These are phyloP conservation scores for Neurospora sublineolata DNA, from an alignment of 495 filamentous ascomycete genomes.

Conservation along the genomic window DNA sequence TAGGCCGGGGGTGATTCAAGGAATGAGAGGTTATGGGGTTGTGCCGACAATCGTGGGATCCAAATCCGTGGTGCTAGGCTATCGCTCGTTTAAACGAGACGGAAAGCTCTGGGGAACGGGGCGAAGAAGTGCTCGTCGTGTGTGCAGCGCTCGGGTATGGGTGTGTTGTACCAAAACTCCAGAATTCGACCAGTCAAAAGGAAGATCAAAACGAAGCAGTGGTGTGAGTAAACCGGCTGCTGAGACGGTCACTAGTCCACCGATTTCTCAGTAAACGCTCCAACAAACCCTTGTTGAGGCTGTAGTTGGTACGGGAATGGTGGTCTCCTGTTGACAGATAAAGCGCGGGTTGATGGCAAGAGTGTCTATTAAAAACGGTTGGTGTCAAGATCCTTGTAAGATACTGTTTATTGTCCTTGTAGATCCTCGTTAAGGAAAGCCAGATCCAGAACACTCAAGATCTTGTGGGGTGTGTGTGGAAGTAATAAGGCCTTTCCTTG, in stretches of 20 bases:
- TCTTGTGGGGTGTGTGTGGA: conserved; percentile 29
- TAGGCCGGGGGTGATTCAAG: background rate
- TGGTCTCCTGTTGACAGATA: background rate
- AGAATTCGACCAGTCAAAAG: conserved; percentile 18
- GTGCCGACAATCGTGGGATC: background rate
- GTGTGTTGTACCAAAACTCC: conserved; percentile 18
- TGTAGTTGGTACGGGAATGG: background rate
- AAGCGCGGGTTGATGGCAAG: background rate
- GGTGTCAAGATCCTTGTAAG: background rate
- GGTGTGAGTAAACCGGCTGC: background rate
- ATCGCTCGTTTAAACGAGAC: conserved; percentile 12
- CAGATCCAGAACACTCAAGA: conserved; percentile 3
- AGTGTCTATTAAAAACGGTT: background rate
- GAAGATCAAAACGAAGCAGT: conserved; percentile 20
- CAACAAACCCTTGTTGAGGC: background rate
- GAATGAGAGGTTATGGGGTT: background rate
- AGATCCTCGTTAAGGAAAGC: background rate
- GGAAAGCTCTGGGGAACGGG: background rate
- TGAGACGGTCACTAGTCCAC: conserved; percentile 3
- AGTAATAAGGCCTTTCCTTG: conserved; percentile 33
- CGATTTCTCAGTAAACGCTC: conserved; percentile 6
- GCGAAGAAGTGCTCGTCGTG: background rate
- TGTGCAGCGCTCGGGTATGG: background rate
- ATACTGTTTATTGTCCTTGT: background rate
- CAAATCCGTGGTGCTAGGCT: background rate